Evolutionary conservation across 192 early-diverging fungal species (phyloP), one percentile per base, ranked within the genome.

Genomic region (Phlyctochytrium arcticum): DNA sequence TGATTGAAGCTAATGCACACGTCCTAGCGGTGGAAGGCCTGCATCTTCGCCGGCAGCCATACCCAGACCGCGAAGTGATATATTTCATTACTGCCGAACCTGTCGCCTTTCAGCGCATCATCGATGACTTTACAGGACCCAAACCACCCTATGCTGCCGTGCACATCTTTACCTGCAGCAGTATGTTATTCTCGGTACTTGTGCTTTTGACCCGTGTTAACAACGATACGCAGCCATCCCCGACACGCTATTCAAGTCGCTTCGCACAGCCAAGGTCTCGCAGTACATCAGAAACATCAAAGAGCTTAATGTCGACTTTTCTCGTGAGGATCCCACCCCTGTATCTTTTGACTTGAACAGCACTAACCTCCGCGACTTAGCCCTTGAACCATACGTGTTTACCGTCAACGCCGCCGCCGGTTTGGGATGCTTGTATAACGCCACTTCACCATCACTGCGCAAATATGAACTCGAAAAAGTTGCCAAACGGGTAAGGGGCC

Each of bases 191-290:
- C 36, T 33, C 0, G 17, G 56, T 3, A 30, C 29, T 53, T 27
- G 29, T 27, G 17, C 29, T 15, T 29, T 15, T 30, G 1, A 5
- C 17, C 50, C 50, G 50, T 53, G 30, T 8, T 29, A 27, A 12
- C 42, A 12, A 44, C 42, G 42, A 12, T 44, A 6, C 65, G 5
- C 54, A 92, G 90, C 78, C 9, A 60, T 90, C 19, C 80, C 87
- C 8, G 84, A 92, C 59, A 57, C 69, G 0, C 68, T 90, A 4
- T 88, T 89, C 62, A 70, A 85, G 15, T 82, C 83, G 27, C 68
- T 92, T 46, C 85, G 78, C 17, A 65, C 67, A 17, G 78, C 85
- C 0, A 64, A 74, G 10, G 83, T 77, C 2, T 69, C 71, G 4
- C 21, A 60, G n/a, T 78, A 62, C 64, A 56, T 81, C 21, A 49